A percentile compares a stretch with the other conserved stretches of the same genome.
Conservation (phyloP, 202 grass and related monocot genomes). For the Carex sylvatica region DNA sequence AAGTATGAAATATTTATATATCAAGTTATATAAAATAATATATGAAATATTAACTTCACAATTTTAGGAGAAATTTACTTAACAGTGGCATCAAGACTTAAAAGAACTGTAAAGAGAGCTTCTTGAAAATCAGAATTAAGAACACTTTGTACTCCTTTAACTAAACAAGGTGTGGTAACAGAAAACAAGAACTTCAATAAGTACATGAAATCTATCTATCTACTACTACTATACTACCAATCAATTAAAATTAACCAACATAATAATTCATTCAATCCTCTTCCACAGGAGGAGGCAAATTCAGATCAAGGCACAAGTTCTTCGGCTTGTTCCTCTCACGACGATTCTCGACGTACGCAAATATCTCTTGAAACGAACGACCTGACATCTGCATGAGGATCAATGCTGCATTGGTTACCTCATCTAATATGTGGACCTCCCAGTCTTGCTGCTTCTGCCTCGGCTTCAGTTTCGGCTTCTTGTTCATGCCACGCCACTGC, state of each 20-base stretch:
- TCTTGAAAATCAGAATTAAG: not conserved
- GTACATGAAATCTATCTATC: too few species aligned
- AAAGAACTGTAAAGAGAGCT: not conserved
- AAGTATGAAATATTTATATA: too few species aligned
- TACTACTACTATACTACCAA: too few species aligned
- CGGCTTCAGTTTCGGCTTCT: not conserved
- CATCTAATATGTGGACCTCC: not conserved
- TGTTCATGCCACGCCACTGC: slow-evolving; percentile 66
- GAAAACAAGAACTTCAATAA: not conserved
- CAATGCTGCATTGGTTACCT: not conserved
- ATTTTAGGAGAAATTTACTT: not conserved
- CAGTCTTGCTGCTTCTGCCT: not conserved
- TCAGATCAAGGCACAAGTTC: not conserved
- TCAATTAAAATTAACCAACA: not conserved
- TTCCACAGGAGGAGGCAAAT: not conserved
- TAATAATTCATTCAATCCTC: not conserved
- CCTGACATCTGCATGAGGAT: slow-evolving; percentile 23
- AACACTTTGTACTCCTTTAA: not conserved
- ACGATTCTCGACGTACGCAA: not conserved
- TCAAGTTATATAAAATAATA: too few species aligned
- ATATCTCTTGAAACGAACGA: not conserved
- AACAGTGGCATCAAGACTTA: not conserved
- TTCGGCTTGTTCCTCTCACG: not conserved
- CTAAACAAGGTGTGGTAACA: not conserved
- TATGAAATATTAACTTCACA: not conserved